These are phyloP conservation scores for Takashimella tepidaria DNA, from an alignment of 1,284 basidiomycete genomes.

Conservation along the genomic window DNA sequence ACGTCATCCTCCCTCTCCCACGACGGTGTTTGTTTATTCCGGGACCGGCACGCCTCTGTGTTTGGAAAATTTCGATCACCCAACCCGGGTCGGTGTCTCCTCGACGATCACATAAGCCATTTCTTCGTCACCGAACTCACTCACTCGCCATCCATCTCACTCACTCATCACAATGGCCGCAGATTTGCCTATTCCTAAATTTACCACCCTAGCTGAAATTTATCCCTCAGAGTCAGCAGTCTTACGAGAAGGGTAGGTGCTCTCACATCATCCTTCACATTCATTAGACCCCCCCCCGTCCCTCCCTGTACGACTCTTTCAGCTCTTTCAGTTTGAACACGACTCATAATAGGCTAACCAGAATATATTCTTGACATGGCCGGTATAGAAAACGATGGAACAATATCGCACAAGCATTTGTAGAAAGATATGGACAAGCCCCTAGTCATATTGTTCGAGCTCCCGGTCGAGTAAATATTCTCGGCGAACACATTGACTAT, in stretches of 20 bases:
- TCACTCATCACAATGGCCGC: slow-evolving; percentile 46
- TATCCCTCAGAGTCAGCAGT: slow-evolving; percentile 55
- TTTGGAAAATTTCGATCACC: too few relatives aligned
- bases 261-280: too few relatives aligned
- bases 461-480: slow-evolving; percentile 73
- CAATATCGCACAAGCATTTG: slow-evolving; percentile 59
- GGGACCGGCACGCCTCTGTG: too few relatives aligned
- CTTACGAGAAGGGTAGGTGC: slow-evolving; percentile 57
- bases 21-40: too few relatives aligned
- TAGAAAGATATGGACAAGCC: slow-evolving; percentile 59
- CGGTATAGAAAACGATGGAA: slow-evolving; percentile 64
- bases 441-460: slow-evolving; percentile 71
- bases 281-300: background rate
- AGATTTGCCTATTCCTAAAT: slow-evolving; percentile 60
- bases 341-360: too few relatives aligned
- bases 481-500: slow-evolving; percentile 86
- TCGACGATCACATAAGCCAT: too few relatives aligned
- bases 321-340: too few relatives aligned
- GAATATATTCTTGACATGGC: too few relatives aligned
- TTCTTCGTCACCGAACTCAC: too few relatives aligned
- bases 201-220: slow-evolving; percentile 58
- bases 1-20: too few relatives aligned
- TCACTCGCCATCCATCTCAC: background rate
- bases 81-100: too few relatives aligned
- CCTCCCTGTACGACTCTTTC: too few relatives aligned